Conservation (phyloP, 129 eudicot species). For the Scalesia atractyloides region DNA sequence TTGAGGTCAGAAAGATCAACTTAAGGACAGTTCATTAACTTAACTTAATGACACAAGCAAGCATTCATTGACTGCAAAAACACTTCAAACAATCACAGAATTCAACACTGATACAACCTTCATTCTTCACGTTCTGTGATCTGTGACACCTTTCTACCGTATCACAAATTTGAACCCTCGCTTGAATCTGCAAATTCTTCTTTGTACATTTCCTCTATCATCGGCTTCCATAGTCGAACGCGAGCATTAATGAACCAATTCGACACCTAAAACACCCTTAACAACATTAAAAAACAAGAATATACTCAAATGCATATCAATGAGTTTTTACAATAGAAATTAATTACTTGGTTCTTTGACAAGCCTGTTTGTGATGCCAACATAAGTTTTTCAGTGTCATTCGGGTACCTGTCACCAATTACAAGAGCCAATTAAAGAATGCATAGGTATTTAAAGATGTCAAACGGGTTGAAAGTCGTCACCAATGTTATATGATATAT, state of each 20-base stretch:
- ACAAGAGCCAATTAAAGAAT: not conserved
- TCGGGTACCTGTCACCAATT: constrained; percentile 64
- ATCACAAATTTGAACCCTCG: constrained; percentile 47
- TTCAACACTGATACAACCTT: constrained; percentile 24
- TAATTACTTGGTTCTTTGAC: constrained; percentile 77
- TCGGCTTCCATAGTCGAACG: constrained; percentile 92
- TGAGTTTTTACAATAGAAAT: not conserved
- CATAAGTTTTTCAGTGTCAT: constrained; percentile 79
- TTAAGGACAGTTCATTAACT: constrained; percentile 31
- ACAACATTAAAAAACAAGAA: constrained; percentile 5
- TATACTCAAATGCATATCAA: not conserved
- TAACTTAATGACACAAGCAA: constrained; percentile 36
- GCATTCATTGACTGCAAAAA: constrained; percentile 32
- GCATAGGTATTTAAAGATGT: not conserved
- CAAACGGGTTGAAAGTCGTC: constrained; percentile 14
- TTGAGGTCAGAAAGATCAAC: constrained; percentile 36
- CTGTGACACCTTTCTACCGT: constrained; percentile 37
- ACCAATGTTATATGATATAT: not conserved
- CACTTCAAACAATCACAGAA: constrained; percentile 16
- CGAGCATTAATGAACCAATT: constrained; percentile 96
- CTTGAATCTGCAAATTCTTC: constrained; percentile 80
- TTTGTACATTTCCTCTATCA: constrained; percentile 96
- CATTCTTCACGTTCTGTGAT: constrained; percentile 31
- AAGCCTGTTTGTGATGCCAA: constrained; percentile 91
- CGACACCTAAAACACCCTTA: constrained; percentile 50